phyloP scores from a whole-genome alignment of 306 rosid genomes.

The Pyrus communis region DNA sequence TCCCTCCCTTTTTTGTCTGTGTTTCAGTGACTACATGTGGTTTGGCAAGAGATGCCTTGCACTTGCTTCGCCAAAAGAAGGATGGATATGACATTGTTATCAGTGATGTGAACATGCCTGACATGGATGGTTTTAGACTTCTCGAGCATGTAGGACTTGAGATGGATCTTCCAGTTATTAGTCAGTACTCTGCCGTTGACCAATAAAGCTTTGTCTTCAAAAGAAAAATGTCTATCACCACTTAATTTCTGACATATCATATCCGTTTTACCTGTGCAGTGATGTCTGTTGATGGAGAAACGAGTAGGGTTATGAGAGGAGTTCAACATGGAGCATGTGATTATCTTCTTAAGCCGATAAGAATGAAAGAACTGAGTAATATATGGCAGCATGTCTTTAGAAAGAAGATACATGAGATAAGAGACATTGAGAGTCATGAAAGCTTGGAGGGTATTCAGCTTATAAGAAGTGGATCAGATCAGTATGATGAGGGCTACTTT shows the following conservation, averaged over 20 bases:
- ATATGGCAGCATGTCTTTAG: conserved; percentile 96
- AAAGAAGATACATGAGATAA: conserved; percentile 78
- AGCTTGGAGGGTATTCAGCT: conserved; percentile 53
- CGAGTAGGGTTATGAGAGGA: conserved; percentile 93
- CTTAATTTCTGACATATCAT: conserved; percentile 30
- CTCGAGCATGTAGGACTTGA: conserved; percentile 98
- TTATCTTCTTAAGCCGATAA: conserved; percentile 92
- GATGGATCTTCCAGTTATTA: conserved; percentile 98
- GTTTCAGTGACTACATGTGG: conserved; percentile 84
- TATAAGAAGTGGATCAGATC: conserved; percentile 57
- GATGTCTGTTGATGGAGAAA: conserved; percentile 99
- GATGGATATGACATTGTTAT: conserved; percentile 88
- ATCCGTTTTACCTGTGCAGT: conserved; percentile 49
- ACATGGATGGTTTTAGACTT: conserved; percentile 99
- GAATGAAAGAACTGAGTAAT: conserved; percentile 92
- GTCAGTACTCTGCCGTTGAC: conserved; percentile 57
- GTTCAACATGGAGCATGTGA: conserved; percentile 99
- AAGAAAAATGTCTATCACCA: conserved; percentile 13
- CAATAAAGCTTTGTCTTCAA: conserved; percentile 23
- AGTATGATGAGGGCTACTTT: conserved; percentile 62
- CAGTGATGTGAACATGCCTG: conserved; percentile 99
- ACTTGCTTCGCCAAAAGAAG: conserved; percentile 77
- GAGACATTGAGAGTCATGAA: conserved; percentile 76
- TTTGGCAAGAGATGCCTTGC: conserved; percentile 74
- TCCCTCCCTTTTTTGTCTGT: neutral